phyloP scores from a whole-genome alignment of 1,284 basidiomycete genomes.

The Microbotryum lychnidis-dioicae region DNA sequence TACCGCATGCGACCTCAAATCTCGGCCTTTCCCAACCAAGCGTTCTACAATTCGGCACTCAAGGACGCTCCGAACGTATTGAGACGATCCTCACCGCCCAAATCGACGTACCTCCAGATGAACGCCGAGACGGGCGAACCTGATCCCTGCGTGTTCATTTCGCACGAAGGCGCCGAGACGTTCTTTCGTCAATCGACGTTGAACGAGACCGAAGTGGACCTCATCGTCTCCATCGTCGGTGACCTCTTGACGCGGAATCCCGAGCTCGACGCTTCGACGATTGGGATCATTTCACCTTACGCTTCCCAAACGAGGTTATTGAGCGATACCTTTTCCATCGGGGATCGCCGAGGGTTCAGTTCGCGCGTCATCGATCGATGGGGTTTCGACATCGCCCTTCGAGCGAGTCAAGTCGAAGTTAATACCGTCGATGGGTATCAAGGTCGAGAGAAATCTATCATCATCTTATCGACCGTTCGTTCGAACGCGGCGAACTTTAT shows the following conservation, averaged over 20 bases:
- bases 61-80: conserved; percentile 51
- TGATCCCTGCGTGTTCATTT: conserved; percentile 54
- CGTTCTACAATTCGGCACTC: conserved; percentile 59
- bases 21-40: conserved; percentile 69
- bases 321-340: conserved; percentile 42
- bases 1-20: conserved; percentile 92
- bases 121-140: neutral
- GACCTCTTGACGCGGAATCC: conserved; percentile 66
- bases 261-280: conserved; percentile 57
- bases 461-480: conserved; percentile 82
- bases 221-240: conserved; percentile 67
- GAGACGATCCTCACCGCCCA: conserved; percentile 44
- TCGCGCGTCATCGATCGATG: neutral
- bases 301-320: conserved; percentile 67
- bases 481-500: conserved; percentile 64
- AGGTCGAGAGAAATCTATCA: conserved; percentile 82
- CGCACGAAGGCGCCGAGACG: conserved; percentile 62
- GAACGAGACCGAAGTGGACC: conserved; percentile 64
- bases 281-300: conserved; percentile 83
- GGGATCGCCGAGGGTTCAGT: neutral
- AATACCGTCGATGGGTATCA: conserved; percentile 91
- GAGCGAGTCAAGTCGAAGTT: conserved; percentile 64
- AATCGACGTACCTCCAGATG: conserved; percentile 6
- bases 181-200: conserved; percentile 58
- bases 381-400: conserved; percentile 52